Percentiles rank a stretch among this genome's conserved stretches.
phyloP scores from a whole-genome alignment of 345 rosid genomes.

The Lumnitzera racemosa region DNA sequence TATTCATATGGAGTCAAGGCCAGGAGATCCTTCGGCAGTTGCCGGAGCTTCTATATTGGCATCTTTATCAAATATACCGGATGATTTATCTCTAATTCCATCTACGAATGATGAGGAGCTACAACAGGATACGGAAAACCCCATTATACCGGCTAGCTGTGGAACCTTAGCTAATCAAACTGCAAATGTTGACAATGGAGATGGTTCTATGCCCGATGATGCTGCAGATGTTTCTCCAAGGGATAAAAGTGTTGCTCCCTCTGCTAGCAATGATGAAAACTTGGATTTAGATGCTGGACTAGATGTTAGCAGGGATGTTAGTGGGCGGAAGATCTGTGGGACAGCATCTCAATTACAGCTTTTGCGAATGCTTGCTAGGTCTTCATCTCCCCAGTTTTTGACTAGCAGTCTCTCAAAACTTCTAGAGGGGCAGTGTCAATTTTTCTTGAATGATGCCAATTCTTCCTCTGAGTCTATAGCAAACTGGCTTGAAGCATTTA shows the following conservation, averaged over 20 bases:
- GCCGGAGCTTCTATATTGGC: slow-evolving; percentile 90
- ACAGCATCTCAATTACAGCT: slow-evolving; percentile 57
- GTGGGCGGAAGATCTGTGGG: slow-evolving; percentile 41
- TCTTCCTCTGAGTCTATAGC: slow-evolving; percentile 37
- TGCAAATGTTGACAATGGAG: slow-evolving; percentile 71
- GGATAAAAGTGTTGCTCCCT: slow-evolving; percentile 45
- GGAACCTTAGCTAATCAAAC: slow-evolving; percentile 29
- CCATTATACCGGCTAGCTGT: slow-evolving; percentile 46
- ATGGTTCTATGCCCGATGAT: slow-evolving; percentile 45
- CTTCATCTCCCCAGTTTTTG: slow-evolving; percentile 44
- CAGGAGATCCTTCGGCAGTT: slow-evolving; percentile 82
- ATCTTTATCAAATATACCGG: slow-evolving; percentile 58
- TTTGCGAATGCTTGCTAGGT: slow-evolving; percentile 51
- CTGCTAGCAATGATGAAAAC: slow-evolving; percentile 45
- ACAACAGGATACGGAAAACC: slow-evolving; percentile 49
- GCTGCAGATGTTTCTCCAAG: slow-evolving; percentile 39
- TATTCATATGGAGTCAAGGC: slow-evolving; percentile 66
- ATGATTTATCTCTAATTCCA: slow-evolving; percentile 51
- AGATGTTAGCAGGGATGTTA: slow-evolving; percentile 49
- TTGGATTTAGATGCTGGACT: slow-evolving; percentile 34
- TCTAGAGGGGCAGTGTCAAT: slow-evolving; percentile 51
- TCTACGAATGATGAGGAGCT: slow-evolving; percentile 42
- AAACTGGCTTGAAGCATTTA: slow-evolving; percentile 55
- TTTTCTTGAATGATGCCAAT: slow-evolving; percentile 45
- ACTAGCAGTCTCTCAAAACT: slow-evolving; percentile 54